These are phyloP conservation scores for Vanrija humicola DNA, from an alignment of 1,284 basidiomycete genomes.

Conservation along the genomic window DNA sequence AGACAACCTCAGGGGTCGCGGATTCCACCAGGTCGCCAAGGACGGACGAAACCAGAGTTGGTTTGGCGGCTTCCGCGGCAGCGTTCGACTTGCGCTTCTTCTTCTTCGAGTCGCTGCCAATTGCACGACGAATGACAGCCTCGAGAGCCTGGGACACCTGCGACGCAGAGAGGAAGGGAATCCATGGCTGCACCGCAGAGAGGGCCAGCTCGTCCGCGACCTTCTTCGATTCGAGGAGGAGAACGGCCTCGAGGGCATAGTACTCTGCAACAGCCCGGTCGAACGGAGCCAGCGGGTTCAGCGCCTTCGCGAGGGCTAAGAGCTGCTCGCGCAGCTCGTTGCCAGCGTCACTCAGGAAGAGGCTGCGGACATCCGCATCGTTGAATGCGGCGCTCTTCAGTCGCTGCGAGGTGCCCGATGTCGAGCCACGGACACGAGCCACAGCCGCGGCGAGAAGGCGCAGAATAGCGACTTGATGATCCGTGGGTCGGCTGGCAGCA, in stretches of 20 bases:
- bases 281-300: neutral
- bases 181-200: constrained; percentile 26
- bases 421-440: neutral
- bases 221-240: constrained; percentile 22
- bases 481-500: neutral
- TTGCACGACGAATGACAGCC: too few relatives aligned
- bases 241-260: constrained; percentile 21
- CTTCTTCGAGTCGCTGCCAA: neutral
- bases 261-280: constrained; percentile 26
- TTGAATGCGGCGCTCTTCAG: constrained; percentile 19
- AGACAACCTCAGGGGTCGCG: neutral
- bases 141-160: constrained; percentile 15
- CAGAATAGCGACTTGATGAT: neutral
- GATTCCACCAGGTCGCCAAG: constrained; percentile 8
- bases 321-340: constrained; percentile 4
- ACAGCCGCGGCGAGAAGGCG: neutral
- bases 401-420: neutral
- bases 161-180: constrained; percentile 21
- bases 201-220: constrained; percentile 18
- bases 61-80: neutral
- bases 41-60: neutral
- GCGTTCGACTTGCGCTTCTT: neutral
- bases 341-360: constrained; percentile 13
- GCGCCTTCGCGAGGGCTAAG: neutral
- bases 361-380: constrained; percentile 8